These are phyloP conservation scores for Beauveria sp. DNA, from an alignment of 2,329 filamentous ascomycete genomes.

Conservation along the genomic window DNA sequence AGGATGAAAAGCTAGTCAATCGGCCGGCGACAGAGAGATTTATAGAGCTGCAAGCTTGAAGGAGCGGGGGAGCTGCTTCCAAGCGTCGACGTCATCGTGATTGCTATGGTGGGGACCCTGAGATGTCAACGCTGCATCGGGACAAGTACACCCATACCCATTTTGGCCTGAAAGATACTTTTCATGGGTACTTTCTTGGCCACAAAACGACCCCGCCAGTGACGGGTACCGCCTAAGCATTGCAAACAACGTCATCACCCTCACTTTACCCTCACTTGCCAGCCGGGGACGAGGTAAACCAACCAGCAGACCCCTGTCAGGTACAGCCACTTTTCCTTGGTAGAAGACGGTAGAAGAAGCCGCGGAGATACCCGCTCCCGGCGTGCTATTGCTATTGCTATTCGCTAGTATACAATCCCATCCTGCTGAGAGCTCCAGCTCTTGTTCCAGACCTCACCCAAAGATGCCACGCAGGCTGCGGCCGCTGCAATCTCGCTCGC, in stretches of 20 bases:
- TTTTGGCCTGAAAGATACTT: neutral
- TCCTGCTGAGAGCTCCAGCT: neutral
- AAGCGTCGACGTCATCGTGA: conserved; percentile 11
- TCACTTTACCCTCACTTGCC: neutral
- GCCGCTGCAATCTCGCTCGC: conserved; percentile 9
- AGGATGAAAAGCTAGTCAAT: neutral
- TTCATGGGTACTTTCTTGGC: neutral
- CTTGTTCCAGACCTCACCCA: neutral
- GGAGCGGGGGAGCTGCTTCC: conserved; percentile 10
- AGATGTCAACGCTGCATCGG: neutral
- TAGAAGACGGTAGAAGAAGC: conserved; percentile 2
- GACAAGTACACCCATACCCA: neutral
- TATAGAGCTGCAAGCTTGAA: conserved; percentile 9
- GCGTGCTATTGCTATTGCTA: conserved; percentile 4
- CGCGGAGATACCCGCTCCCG: neutral
- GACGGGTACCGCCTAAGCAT: neutral
- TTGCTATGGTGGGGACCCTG: conserved; percentile 9
- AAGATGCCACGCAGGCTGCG: conserved; percentile 11
- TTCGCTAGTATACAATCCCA: conserved; percentile 4
- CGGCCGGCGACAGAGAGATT: neutral
- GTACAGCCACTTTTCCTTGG: conserved; percentile 6
- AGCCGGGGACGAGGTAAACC: neutral
- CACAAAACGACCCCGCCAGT: conserved; percentile 1
- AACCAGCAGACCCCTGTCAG: conserved; percentile 1
- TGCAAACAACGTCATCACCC: conserved; percentile 6